Evolutionary conservation across 768 basidiomycete species (phyloP), one percentile per base, ranked within the genome.

Genomic region (Amanita inopinata): DNA sequence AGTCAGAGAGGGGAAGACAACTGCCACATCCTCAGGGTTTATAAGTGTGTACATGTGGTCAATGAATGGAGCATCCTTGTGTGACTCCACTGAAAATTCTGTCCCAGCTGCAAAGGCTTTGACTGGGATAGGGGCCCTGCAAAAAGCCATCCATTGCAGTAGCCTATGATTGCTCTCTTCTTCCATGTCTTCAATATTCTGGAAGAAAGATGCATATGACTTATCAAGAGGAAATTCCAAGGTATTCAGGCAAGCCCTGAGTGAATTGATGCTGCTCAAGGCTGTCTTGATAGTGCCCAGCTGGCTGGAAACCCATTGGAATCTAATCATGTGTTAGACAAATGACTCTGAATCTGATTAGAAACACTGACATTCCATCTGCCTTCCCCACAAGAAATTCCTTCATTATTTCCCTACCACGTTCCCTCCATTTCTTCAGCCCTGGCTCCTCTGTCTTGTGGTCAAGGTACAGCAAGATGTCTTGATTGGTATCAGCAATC

Each of bases 221-320:
- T 9, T 20, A 22, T 40, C 40, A 18, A 40, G 14, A 20, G 28
- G 30, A 1, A 14, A 17, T n/a, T 11, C 11, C 40, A 40, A 32
- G 15, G 31, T 31, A 20, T 22, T 12, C 18, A 40, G 23, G 31
- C 20, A 40, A 1, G 5, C n/a, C 30, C 18, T 32, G 24, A 40
- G 25, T n/a, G 30, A 28, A 32, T 24, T 40, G 18, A 40, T 40
- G 18, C 40, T 40, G 17, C 40, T 40, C 31, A 28, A 22, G 8
- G 30, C 40, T 8, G 23, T 40, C 15, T 40, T 20, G 18, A 40
- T 23, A n/a, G 30, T 32, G 8, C 22, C 30, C 8, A 40, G 20
- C 22, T 40, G 40, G 22, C 28, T 23, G n/a, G 10, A 14, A 14
- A 33, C 28, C n/a, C 31, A 40, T 23, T 40, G 40, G 12, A 40